Evolutionary conservation across 148 eudicot genomes (phyloP).

Genomic region (Salicornia ramosissima): DNA sequence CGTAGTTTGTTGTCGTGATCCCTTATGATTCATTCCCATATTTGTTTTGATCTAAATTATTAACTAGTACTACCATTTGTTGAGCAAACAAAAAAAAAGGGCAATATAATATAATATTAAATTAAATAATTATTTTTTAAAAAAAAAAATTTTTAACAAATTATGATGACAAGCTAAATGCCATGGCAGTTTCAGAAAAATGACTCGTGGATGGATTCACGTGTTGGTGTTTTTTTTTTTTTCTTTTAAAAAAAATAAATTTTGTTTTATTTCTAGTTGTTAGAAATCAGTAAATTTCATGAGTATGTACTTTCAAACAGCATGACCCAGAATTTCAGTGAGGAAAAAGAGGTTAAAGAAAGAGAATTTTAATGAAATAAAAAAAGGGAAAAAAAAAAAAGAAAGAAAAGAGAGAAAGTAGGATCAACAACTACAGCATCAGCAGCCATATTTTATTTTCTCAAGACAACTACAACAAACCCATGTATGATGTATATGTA

Average conservation of each 20-base stretch:
- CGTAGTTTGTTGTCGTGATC: background rate
- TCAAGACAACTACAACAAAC: slow-evolving; percentile 16
- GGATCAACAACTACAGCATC: background rate
- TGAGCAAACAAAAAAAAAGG: background rate
- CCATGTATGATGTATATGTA: too few relatives aligned
- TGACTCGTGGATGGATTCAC: slow-evolving; percentile 17
- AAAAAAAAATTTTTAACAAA: background rate
- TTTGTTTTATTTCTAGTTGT: background rate
- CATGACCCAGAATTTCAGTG: slow-evolving; percentile 25
- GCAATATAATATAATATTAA: too few relatives aligned
- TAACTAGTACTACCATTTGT: background rate
- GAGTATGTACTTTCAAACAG: too few relatives aligned
- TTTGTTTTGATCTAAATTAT: background rate
- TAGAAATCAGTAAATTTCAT: background rate
- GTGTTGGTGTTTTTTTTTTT: slow-evolving; percentile 26
- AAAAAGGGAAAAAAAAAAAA: slow-evolving; percentile 1
- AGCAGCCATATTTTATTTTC: slow-evolving; percentile 27
- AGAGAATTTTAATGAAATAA: slow-evolving; percentile 8
- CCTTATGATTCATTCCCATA: background rate
- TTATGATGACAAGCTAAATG: slow-evolving; percentile 6
- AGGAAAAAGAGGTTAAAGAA: slow-evolving; percentile 5
- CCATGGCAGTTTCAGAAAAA: slow-evolving; percentile 19
- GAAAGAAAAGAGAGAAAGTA: background rate
- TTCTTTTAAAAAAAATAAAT: background rate
- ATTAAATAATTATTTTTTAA: too few relatives aligned